These are phyloP conservation scores for Thuidium tamariscinum DNA, from an alignment of 225 moss, liverwort and hornwort species.

Conservation along the genomic window DNA sequence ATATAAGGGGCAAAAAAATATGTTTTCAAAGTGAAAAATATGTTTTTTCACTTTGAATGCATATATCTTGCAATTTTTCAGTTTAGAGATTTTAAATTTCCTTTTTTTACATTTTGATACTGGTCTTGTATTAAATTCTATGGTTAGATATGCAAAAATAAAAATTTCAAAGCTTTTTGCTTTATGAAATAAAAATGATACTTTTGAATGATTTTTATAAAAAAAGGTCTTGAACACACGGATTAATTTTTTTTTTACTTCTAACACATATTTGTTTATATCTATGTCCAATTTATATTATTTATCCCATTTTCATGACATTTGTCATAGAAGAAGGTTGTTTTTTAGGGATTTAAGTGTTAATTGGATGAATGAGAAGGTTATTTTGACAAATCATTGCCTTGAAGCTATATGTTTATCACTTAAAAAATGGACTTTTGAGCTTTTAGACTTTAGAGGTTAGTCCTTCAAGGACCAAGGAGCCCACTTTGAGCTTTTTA, in stretches of 20 bases:
- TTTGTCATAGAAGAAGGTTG: background rate
- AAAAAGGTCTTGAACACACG: fast-evolving
- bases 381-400: background rate
- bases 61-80: fast-evolving
- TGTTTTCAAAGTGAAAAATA: too few species aligned
- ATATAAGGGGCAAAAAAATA: too few species aligned
- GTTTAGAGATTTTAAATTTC: fast-evolving
- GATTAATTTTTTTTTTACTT: background rate
- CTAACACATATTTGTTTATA: background rate
- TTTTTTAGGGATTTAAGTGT: background rate
- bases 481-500: too few species aligned
- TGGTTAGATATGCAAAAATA: background rate
- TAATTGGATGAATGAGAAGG: background rate
- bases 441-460: fast-evolving
- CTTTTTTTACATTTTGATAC: background rate
- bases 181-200: background rate
- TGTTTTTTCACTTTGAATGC: background rate
- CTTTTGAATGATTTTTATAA: fast-evolving
- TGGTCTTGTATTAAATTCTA: background rate
- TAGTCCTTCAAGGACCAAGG: too few species aligned
- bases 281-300: background rate
- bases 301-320: background rate
- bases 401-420: background rate
- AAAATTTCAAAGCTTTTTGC: background rate
- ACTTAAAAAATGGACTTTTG: background rate